phyloP scores from a whole-genome alignment of 202 grass and related monocot species.

The Carex arenaria region DNA sequence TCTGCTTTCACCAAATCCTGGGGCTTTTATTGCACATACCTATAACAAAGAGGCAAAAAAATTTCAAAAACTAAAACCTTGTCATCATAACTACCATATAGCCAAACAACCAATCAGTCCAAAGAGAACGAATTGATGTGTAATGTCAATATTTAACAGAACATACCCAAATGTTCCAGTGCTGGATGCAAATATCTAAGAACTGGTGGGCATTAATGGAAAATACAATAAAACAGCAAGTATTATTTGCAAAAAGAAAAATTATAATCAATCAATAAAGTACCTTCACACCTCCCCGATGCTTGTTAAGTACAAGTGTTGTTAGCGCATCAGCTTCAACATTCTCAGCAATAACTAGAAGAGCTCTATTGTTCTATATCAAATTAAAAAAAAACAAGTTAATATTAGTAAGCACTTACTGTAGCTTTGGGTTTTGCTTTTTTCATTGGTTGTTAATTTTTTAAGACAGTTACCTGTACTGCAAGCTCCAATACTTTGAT shows the following conservation, averaged over 20 bases:
- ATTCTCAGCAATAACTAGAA: slow-evolving; percentile 88
- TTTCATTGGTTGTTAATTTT: slow-evolving; percentile 8
- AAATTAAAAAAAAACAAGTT: slow-evolving; percentile 8
- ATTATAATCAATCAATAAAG: slow-evolving; percentile 14
- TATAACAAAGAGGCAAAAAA: slow-evolving; percentile 25
- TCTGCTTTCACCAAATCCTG: slow-evolving; percentile 97
- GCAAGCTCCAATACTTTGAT: slow-evolving; percentile 66
- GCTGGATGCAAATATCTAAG: neutral
- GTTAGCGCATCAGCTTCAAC: slow-evolving; percentile 74
- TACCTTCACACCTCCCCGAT: slow-evolving; percentile 82
- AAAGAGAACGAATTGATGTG: neutral
- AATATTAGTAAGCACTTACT: neutral
- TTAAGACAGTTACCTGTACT: slow-evolving; percentile 44
- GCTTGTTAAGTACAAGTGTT: slow-evolving; percentile 83
- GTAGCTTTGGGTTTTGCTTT: slow-evolving; percentile 7
- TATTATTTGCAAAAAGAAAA: slow-evolving; percentile 6
- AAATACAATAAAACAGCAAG: neutral
- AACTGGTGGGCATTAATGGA: neutral
- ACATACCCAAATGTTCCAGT: neutral
- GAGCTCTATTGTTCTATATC: slow-evolving; percentile 55
- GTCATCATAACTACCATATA: slow-evolving; percentile 3
- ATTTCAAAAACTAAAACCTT: slow-evolving; percentile 24
- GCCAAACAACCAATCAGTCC: neutral
- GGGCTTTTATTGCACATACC: slow-evolving; percentile 94
- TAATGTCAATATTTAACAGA: neutral